Conservation (phyloP, 805 yeast species). For the Candida patagonica region DNA sequence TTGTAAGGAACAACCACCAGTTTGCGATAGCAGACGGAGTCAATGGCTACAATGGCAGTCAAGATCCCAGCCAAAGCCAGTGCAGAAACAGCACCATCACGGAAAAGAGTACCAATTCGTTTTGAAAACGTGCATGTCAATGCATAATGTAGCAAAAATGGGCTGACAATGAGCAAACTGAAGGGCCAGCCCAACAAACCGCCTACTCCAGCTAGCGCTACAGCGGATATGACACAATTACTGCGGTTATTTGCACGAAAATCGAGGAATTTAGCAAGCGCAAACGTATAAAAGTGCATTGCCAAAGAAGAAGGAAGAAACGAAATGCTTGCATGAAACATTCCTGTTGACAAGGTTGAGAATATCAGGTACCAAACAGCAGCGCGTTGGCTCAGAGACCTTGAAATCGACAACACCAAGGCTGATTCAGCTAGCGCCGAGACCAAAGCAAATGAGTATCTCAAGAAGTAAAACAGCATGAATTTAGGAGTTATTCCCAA, state of each 20-base stretch:
- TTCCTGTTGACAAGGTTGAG: slow-evolving; percentile 61
- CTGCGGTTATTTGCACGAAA: slow-evolving; percentile 8
- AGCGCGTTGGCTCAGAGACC: slow-evolving; percentile 29
- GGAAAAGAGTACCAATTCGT: slow-evolving; percentile 5
- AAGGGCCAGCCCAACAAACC: slow-evolving; percentile 92
- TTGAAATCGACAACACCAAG: slow-evolving; percentile 36
- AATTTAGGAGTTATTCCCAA: slow-evolving; percentile 17
- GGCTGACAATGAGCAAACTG: slow-evolving; percentile 52
- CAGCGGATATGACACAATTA: slow-evolving; percentile 32
- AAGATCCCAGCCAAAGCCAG: slow-evolving; percentile 19
- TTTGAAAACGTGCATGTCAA: slow-evolving; percentile 10
- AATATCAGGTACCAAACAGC: slow-evolving; percentile 58
- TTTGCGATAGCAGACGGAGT: slow-evolving; percentile 53
- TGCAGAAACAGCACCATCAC: slow-evolving; percentile 13
- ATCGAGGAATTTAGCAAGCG: slow-evolving; percentile 19
- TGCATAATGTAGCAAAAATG: slow-evolving; percentile 39
- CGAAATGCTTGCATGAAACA: slow-evolving; percentile 84
- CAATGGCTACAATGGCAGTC: slow-evolving; percentile 24
- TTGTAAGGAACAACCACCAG: slow-evolving; percentile 67
- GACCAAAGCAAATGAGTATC: slow-evolving; percentile 36
- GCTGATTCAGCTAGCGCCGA: slow-evolving; percentile 45
- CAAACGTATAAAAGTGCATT: slow-evolving; percentile 36
- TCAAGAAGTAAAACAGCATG: slow-evolving; percentile 41
- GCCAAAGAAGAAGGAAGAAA: slow-evolving; percentile 77
- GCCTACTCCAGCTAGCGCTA: slow-evolving; percentile 34